Base-by-base conservation (phyloP, 2,329 filamentous ascomycete genomes). In the Pseudocercospora fuligena region DNA sequence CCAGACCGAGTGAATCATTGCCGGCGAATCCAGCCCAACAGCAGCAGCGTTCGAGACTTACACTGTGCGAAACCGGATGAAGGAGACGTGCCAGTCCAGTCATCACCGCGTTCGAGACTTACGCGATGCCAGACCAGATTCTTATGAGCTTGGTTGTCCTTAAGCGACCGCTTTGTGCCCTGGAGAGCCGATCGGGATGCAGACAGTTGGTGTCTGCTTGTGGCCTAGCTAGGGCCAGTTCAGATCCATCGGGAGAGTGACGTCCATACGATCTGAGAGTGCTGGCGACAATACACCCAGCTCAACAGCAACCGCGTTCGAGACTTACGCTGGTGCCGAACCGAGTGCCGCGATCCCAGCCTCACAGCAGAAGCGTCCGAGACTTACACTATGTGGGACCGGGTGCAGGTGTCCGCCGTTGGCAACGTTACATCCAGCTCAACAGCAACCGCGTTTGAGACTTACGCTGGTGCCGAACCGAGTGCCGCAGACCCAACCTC, bases 141-240 rank as follows among this genome's bases (percentile, higher is more conserved):
- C 19, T 23, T 19, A 21, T 19, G n/a, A 14, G 56, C 31, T 58
- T 40, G 56, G 56, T 58, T 40, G 56, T 58, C 56, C 56, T 58
- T 36, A 12, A 23, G 56, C n/a, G 29, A 27, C 31, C 56, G 16
- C 16, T 36, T 58, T 19, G n/a, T 58, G 56, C 56, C 56, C 56
- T 36, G 56, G 31, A 58, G 56, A 58, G 25, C 43, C 56, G 56
- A 58, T 58, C 56, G 29, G 31, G 51, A 16, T 56, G 51, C 51
- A 56, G 51, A 31, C 51, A 29, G 25, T 27, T 25, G 25, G 16
- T 27, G 27, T 31, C 51, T 56, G 25, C 51, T 16, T 21, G 7
- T 58, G 54, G 29, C 27, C 54, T 36, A n/a, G 16, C 16, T 33
- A 21, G 16, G 54, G 54, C 54, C 29, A 36, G 31, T 58, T 58